These are phyloP conservation scores for Grammothele lineata DNA, from an alignment of 768 basidiomycete species.

Conservation along the genomic window DNA sequence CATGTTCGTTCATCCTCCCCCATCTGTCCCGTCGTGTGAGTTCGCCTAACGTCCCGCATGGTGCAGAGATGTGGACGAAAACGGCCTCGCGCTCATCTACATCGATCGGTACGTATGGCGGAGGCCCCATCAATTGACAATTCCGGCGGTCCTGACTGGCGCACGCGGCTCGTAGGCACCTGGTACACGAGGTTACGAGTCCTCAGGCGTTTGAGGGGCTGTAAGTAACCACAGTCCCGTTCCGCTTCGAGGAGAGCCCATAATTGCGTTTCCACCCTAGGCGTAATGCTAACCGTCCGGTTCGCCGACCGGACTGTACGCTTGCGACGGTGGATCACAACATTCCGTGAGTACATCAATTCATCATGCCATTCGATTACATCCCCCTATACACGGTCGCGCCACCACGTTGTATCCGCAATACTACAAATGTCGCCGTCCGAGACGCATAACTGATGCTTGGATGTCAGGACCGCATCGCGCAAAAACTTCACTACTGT, in stretches of 20 bases:
- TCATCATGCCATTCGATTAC: neutral
- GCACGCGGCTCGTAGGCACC: conserved; percentile 34
- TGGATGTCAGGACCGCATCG: conserved; percentile 36
- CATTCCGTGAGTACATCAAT: conserved; percentile 41
- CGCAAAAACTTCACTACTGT: conserved; percentile 49
- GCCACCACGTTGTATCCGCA: no score
- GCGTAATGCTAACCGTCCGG: conserved; percentile 46
- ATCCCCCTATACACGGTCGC: no score
- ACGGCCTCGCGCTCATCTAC: conserved; percentile 78
- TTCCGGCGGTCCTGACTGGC: conserved; percentile 7
- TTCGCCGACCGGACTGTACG: conserved; percentile 63
- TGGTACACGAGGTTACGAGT: conserved; percentile 62
- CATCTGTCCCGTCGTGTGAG: no score
- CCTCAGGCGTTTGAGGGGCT: conserved; percentile 62
- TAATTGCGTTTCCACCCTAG: no score
- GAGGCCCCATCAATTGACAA: neutral
- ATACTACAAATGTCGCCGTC: no score
- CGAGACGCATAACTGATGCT: no score
- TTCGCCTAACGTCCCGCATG: neutral
- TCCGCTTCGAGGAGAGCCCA: no score
- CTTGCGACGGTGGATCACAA: conserved; percentile 61
- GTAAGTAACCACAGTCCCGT: conserved; percentile 25
- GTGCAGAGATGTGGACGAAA: conserved; percentile 62
- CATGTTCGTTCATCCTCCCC: no score
- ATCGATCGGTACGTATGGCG: conserved; percentile 42